Evolutionary conservation across 805 yeast genomes (phyloP), one percentile per base, ranked within the genome.

Genomic region (Tetrapisispora nanseiensis): DNA sequence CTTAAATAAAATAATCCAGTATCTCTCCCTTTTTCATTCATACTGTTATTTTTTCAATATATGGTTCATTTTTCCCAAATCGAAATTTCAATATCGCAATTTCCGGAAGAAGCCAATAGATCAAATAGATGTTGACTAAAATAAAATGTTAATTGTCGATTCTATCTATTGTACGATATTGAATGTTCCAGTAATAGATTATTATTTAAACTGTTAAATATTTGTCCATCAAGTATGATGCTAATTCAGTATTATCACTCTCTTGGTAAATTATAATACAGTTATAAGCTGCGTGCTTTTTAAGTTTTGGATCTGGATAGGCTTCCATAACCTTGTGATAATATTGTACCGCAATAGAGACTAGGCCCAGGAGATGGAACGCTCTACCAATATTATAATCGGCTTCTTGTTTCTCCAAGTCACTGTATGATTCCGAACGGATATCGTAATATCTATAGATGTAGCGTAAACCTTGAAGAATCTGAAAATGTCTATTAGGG

Each of bases 241-340:
- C 89, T 33, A 80, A 66, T 41, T 63, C 64, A 11, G 76, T 65
- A 55, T 89, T 89, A 4, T 94, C 95, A 56, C 80, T 80, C 49
- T 74, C 68, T 44, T 78, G 78, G 61, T 86, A 90, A 20, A 90
- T 82, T 52, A 81, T 69, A 26, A 79, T 71, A 51, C 87, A 65
- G 55, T 90, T 90, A 56, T 89, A 86, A 1, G 97, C 97, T 0
- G 96, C 84, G 49, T 86, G 95, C 50, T 67, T 64, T 59, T 72
- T 77, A 46, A 89, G 55, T 57, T 81, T 85, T 38, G 72, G 76
- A 38, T 75, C 79, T 12, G 57, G 59, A n/a, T 72, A 71, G 2
- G 67, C 69, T 23, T 66, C 67, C 35, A 87, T 60, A 2, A 84
- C 96, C 42, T 70, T 72, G 33, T 82, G 74, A 57, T 92, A 92